phyloP scores from a whole-genome alignment of 2,329 filamentous ascomycete genomes.

The Fusarium sp. region DNA sequence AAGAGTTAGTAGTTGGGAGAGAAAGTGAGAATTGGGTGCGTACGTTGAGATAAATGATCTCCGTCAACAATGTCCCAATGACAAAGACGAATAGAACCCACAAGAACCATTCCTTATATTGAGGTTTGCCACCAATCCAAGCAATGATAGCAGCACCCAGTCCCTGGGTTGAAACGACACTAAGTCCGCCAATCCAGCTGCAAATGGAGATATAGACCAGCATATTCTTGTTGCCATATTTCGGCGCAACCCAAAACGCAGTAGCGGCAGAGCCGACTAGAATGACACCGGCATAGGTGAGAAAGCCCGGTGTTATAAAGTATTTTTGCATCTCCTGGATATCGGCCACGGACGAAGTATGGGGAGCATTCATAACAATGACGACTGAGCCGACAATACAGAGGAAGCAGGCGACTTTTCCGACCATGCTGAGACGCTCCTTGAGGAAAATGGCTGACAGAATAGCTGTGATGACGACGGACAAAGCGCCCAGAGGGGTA shows the following conservation, averaged over 20 bases:
- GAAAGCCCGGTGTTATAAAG: slow-evolving; percentile 86
- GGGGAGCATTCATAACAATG: slow-evolving; percentile 93
- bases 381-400: slow-evolving; percentile 94
- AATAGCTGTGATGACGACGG: slow-evolving; percentile 91
- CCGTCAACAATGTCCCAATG: slow-evolving; percentile 85
- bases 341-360: slow-evolving; percentile 82
- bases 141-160: slow-evolving; percentile 91
- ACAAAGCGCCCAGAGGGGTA: slow-evolving; percentile 89
- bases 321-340: slow-evolving; percentile 94
- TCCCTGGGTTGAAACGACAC: slow-evolving; percentile 94
- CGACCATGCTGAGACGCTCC: slow-evolving; percentile 93
- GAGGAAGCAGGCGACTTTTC: slow-evolving; percentile 94
- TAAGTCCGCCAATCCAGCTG: slow-evolving; percentile 92
- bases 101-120: slow-evolving; percentile 98
- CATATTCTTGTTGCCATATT: slow-evolving; percentile 97
- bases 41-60: slow-evolving; percentile 96
- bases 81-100: slow-evolving; percentile 95
- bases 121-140: slow-evolving; percentile 80
- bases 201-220: slow-evolving; percentile 97
- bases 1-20: slow-evolving; percentile 47
- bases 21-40: slow-evolving; percentile 50
- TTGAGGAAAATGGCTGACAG: slow-evolving; percentile 95
- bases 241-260: slow-evolving; percentile 83
- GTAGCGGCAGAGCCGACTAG: slow-evolving; percentile 77
- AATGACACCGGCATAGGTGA: slow-evolving; percentile 85